These are phyloP conservation scores for Irpex rosettiformis DNA, from an alignment of 1,284 basidiomycete species.

Conservation along the genomic window DNA sequence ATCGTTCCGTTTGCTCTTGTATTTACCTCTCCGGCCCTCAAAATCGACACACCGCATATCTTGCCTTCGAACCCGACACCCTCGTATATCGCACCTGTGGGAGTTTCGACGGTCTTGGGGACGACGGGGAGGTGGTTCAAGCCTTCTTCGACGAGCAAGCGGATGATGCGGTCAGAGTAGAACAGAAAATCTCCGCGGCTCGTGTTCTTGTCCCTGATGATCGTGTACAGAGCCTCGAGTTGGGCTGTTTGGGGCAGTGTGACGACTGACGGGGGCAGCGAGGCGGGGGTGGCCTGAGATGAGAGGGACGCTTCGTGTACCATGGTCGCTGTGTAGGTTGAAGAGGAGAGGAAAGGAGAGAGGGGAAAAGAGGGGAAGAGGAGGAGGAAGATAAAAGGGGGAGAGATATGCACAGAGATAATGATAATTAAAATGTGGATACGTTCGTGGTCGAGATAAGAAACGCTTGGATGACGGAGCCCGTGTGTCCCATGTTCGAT, in stretches of 20 bases:
- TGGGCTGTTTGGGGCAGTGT: slow-evolving; percentile 86
- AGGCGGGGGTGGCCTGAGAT: slow-evolving; percentile 32
- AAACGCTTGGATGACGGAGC: background rate
- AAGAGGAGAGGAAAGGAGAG: background rate
- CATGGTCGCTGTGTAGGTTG: slow-evolving; percentile 14
- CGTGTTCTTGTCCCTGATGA: slow-evolving; percentile 87
- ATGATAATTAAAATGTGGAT: no score
- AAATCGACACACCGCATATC: slow-evolving; percentile 93
- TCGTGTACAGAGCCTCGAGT: slow-evolving; percentile 94
- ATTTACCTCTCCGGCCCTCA: slow-evolving; percentile 80
- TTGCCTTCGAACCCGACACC: slow-evolving; percentile 92
- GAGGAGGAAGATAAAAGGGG: background rate
- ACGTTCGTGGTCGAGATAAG: background rate
- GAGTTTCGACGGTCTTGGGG: slow-evolving; percentile 77
- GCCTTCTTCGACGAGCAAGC: slow-evolving; percentile 80
- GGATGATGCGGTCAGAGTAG: slow-evolving; percentile 83
- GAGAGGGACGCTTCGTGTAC: slow-evolving; percentile 24
- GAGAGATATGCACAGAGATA: no score
- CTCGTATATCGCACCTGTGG: slow-evolving; percentile 79
- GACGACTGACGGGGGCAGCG: slow-evolving; percentile 76
- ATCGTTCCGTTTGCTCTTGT: background rate
- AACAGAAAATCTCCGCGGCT: slow-evolving; percentile 94
- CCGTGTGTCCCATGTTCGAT: background rate
- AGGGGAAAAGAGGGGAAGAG: background rate
- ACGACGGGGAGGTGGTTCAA: slow-evolving; percentile 94